A percentile compares a stretch with the other conserved stretches of the same genome.
phyloP scores from a whole-genome alignment of 2,329 filamentous ascomycete genomes.

The Fusarium penzigii region DNA sequence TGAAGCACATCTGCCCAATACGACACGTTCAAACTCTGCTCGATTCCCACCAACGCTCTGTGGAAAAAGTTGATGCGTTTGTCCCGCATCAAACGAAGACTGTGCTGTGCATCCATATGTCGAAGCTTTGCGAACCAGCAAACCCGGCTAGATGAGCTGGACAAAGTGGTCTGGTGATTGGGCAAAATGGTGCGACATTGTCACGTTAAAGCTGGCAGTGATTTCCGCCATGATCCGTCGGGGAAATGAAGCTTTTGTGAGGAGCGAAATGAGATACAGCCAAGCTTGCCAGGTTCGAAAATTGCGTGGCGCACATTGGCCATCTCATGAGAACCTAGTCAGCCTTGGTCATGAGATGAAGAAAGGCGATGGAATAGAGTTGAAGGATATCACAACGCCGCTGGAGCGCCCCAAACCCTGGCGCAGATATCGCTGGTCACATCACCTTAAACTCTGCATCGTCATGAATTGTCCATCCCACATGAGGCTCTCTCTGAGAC shows the following conservation, averaged over 20 bases:
- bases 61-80: too few species aligned
- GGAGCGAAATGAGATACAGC: conserved; percentile 29
- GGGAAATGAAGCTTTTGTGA: conserved; percentile 28
- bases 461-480: too few species aligned
- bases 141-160: not conserved
- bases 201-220: conserved; percentile 7
- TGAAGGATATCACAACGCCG: not conserved
- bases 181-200: conserved; percentile 24
- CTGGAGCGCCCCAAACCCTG: not conserved
- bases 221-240: conserved; percentile 13
- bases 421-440: too few species aligned
- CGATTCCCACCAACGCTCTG: too few species aligned
- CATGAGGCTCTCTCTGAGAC: not conserved
- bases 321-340: not conserved
- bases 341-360: not conserved
- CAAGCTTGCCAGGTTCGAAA: conserved; percentile 8
- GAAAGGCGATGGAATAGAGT: not conserved
- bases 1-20: not conserved
- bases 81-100: too few species aligned
- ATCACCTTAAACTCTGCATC: too few species aligned
- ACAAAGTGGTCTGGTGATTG: not conserved
- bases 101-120: too few species aligned
- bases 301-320: conserved; percentile 3
- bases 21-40: not conserved
- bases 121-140: too few species aligned